phyloP scores from a whole-genome alignment of 2,329 filamentous ascomycete genomes.

The Magnaporthales sp. region DNA sequence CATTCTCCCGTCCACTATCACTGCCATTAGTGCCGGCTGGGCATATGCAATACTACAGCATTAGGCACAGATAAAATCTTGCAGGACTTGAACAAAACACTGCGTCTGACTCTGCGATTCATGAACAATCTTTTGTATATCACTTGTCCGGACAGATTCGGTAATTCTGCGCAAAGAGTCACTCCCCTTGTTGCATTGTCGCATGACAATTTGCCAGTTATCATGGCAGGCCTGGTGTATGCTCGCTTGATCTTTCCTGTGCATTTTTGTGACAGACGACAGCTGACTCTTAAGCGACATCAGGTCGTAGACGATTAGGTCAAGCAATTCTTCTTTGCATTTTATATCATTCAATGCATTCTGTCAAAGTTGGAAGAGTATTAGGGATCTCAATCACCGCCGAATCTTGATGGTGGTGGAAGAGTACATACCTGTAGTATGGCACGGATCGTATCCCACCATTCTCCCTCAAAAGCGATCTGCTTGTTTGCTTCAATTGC shows the following conservation, averaged over 20 bases:
- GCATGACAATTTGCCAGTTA: not conserved
- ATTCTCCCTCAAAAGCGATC: not conserved
- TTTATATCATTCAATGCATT: not conserved
- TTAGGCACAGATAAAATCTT: not conserved
- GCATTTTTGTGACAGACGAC: not conserved
- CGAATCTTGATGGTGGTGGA: not conserved
- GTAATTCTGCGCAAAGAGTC: not conserved
- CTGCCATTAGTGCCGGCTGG: not conserved
- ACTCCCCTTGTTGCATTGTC: not conserved
- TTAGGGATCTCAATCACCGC: not conserved
- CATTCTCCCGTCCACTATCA: not conserved
- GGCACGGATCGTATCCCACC: not conserved
- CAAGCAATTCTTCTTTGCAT: not conserved
- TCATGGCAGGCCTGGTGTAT: not conserved
- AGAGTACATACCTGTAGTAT: not conserved
- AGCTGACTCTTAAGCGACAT: not conserved
- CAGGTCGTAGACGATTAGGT: not conserved
- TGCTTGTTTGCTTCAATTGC: not conserved
- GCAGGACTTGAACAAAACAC: not conserved
- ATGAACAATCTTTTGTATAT: not conserved
- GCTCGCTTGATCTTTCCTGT: not conserved
- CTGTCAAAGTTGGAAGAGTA: not conserved
- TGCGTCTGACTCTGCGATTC: not conserved
- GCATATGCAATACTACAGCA: not conserved
- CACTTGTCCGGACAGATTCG: not conserved